Evolutionary conservation across 2,329 filamentous ascomycete species (phyloP), one percentile per base, ranked within the genome.

Genomic region (Amauroascus niger): DNA sequence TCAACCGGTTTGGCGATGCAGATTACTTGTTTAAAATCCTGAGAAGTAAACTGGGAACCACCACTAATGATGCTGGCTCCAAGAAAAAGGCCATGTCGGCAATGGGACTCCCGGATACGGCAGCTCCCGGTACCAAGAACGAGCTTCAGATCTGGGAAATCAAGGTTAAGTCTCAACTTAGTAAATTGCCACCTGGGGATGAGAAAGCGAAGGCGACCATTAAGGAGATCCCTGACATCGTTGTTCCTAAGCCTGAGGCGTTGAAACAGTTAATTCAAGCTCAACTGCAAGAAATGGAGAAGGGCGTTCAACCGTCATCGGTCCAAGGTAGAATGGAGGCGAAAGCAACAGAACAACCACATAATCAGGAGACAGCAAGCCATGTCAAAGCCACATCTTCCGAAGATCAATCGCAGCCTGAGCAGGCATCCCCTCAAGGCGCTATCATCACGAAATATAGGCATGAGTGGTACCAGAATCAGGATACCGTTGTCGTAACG

Each of bases 1-100:
- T 89, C 39, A 80, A 79, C 32, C 77, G 80, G 51, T 88, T 82
- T 61, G 88, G 84, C 2, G 85, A 96, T 69, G 84, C 89, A 0
- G 79, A 83, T 55, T 79, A 82, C 60, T 80, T 90, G 58, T 81
- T 90, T 18, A 73, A 70, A n/a, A 69, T 77, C 28, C 75, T 83
- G 13, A 63, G 65, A 40, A 73, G 73, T 56, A 76, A 76, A 61
- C 69, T 77, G 51, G 75, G 78, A 52, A 66, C 68, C n/a, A 71
- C 79, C 60, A 74, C 78, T 62, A n/a, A n/a, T n/a, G 76, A 77
- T 63, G 73, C 68, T 18, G 47, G 58, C 32, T 46, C 55, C 3
- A 37, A 57, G 55, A 60, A 61, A 1, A 62, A 63, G 46, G 65
- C 65, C n/a, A 66, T 69, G 63, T 52, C 56, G 33, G 52, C 53